These are phyloP conservation scores for Bryoerythrophyllum caledonicum DNA, from an alignment of 225 moss, liverwort and hornwort genomes.

Conservation along the genomic window DNA sequence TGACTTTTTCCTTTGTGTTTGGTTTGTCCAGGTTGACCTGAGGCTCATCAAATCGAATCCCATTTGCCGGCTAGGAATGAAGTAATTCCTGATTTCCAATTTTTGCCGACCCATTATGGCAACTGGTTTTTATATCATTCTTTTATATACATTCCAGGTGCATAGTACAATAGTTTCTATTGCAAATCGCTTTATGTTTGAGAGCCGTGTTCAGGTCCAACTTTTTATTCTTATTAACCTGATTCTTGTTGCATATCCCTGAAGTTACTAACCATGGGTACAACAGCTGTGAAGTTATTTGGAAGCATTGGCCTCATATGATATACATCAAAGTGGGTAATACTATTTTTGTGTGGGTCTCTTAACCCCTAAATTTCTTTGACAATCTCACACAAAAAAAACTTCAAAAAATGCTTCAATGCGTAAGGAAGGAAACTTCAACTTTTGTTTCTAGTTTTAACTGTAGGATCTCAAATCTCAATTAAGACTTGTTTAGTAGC, in stretches of 20 bases:
- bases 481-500: too few species aligned
- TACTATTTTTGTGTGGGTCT: too few species aligned
- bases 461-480: too few species aligned
- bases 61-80: slow-evolving; percentile 63
- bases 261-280: too few species aligned
- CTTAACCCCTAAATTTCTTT: too few species aligned
- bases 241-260: background rate
- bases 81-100: slow-evolving; percentile 15
- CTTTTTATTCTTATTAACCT: background rate
- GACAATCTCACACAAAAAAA: too few species aligned
- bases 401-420: too few species aligned
- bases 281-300: too few species aligned
- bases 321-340: too few species aligned
- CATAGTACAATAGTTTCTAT: slow-evolving; percentile 3
- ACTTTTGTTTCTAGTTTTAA: too few species aligned
- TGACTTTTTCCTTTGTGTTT: background rate
- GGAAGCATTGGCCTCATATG: too few species aligned
- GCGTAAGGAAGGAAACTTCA: too few species aligned
- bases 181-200: background rate
- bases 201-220: background rate
- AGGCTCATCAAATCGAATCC: slow-evolving; percentile 74
- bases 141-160: slow-evolving; percentile 12
- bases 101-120: slow-evolving; percentile 8
- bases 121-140: slow-evolving; percentile 3
- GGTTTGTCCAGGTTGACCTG: slow-evolving; percentile 58